Evolutionary conservation across 2,329 filamentous ascomycete species (phyloP).

Genomic region (Cercospora sp.): DNA sequence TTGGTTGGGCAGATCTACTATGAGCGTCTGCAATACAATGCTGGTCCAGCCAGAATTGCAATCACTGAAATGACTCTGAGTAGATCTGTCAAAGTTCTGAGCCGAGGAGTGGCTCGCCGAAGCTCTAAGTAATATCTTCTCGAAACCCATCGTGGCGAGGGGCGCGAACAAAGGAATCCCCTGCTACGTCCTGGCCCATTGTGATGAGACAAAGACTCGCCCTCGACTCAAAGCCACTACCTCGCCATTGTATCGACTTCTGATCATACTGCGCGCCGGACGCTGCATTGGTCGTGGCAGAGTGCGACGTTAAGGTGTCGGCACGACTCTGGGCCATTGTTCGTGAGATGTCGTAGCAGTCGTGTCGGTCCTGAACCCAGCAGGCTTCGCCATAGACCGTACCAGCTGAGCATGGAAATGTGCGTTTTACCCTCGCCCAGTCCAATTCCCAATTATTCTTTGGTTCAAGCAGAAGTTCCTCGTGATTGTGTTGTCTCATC

Average conservation of each 20-base stretch:
- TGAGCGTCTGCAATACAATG: background rate
- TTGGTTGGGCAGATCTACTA: background rate
- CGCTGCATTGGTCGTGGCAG: background rate
- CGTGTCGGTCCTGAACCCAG: background rate
- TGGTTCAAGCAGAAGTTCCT: background rate
- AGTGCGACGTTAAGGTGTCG: background rate
- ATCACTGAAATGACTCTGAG: background rate
- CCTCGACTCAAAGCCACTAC: background rate
- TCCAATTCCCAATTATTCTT: background rate
- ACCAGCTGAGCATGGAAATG: background rate
- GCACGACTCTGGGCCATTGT: background rate
- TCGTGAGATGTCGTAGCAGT: background rate
- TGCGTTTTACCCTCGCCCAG: background rate
- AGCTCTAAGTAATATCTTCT: background rate
- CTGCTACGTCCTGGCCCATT: background rate
- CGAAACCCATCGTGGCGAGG: background rate
- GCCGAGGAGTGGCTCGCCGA: background rate
- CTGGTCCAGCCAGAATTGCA: constrained; percentile 1
- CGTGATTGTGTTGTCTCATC: constrained; percentile 28
- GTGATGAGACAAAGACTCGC: background rate
- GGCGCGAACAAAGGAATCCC: background rate
- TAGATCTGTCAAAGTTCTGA: background rate
- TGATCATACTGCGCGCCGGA: background rate
- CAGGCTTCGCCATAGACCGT: background rate
- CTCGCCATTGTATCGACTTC: background rate